Evolutionary conservation across 2,329 filamentous ascomycete species (phyloP).

Genomic region (Exophiala aquamarina): DNA sequence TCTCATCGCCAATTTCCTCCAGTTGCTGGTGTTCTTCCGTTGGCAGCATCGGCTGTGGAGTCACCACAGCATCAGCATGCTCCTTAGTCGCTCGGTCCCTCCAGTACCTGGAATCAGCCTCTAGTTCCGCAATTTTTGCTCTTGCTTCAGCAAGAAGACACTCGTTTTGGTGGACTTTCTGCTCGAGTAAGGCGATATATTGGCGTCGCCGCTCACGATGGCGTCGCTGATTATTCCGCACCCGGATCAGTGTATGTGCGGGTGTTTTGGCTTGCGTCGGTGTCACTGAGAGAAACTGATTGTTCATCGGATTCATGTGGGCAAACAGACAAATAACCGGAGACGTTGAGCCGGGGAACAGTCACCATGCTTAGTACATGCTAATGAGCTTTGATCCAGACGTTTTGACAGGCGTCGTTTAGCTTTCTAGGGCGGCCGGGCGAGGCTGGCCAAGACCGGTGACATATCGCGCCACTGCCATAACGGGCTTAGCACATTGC

Average conservation of each 20-base stretch:
- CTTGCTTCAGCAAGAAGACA: background rate
- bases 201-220: constrained; percentile 15
- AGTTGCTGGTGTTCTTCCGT: constrained; percentile 3
- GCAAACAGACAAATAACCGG: no score
- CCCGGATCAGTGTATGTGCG: constrained; percentile 9
- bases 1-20: background rate
- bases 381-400: no score
- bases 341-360: no score
- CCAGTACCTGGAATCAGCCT: constrained; percentile 2
- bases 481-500: no score
- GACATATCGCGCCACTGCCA: no score
- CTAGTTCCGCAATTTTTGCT: constrained; percentile 1
- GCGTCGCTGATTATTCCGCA: constrained; percentile 24
- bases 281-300: background rate
- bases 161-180: constrained; percentile 13
- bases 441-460: no score
- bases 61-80: constrained; percentile 1
- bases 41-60: background rate
- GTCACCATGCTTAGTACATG: no score
- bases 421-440: no score
- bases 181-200: constrained; percentile 18
- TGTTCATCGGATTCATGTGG: background rate
- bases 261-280: constrained; percentile 7
- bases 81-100: background rate
- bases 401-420: no score